A percentile compares a stretch with the other conserved stretches of the same genome.
Conservation (phyloP, 768 basidiomycete species). For the Daedaleopsis sinensis region DNA sequence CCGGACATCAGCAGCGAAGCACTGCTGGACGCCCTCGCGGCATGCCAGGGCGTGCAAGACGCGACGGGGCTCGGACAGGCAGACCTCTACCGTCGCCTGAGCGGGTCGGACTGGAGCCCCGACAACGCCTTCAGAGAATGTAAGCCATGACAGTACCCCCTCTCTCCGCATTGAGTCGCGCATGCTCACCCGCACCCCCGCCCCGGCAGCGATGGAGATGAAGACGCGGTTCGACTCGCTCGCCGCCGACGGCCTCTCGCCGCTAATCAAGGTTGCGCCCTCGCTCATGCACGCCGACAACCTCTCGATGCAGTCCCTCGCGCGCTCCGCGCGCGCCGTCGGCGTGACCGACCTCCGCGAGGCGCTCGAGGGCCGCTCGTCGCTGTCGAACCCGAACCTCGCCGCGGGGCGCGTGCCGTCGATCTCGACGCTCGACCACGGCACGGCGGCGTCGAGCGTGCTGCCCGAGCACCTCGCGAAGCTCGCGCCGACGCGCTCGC, state of each 20-base stretch:
- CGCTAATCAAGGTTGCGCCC: slow-evolving; percentile 80
- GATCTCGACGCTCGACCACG: slow-evolving; percentile 75
- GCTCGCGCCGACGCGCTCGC: slow-evolving; percentile 56
- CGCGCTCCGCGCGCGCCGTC: slow-evolving; percentile 76
- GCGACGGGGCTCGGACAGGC: slow-evolving; percentile 66
- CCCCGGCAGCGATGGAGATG: slow-evolving; percentile 56
- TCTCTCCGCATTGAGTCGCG: neutral
- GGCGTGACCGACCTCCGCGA: slow-evolving; percentile 89
- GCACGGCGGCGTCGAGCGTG: slow-evolving; percentile 43
- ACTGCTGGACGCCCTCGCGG: slow-evolving; percentile 59
- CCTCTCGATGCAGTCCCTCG: slow-evolving; percentile 82
- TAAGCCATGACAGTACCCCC: slow-evolving; percentile 41
- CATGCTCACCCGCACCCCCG: neutral
- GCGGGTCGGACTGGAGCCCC: slow-evolving; percentile 64
- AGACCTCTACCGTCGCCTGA: slow-evolving; percentile 55
- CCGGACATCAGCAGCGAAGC: slow-evolving; percentile 54
- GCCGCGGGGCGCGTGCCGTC: slow-evolving; percentile 60
- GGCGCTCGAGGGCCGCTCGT: slow-evolving; percentile 83
- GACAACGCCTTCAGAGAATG: slow-evolving; percentile 76
- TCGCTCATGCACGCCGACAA: slow-evolving; percentile 92
- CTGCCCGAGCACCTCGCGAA: slow-evolving; percentile 44
- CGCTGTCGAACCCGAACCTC: slow-evolving; percentile 78
- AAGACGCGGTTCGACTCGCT: slow-evolving; percentile 55
- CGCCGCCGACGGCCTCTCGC: slow-evolving; percentile 70
- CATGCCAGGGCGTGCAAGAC: slow-evolving; percentile 56